phyloP scores from a whole-genome alignment of 106 monocot species.

The Apostasia ramifera region DNA sequence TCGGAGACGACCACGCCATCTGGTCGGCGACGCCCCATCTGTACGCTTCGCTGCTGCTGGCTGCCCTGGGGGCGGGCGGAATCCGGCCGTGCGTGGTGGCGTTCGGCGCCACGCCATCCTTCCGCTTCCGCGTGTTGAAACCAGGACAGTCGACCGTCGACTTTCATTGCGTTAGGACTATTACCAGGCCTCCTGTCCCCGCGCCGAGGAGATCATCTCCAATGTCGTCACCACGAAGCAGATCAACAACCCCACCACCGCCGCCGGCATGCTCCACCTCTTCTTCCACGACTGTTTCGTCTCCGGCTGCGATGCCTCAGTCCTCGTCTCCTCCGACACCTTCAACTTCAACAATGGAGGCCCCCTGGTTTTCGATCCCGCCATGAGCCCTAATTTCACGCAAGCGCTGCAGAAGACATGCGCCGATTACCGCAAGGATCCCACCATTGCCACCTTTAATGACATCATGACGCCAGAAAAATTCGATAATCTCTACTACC shows the following conservation, averaged over 20 bases:
- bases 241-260: conserved; percentile 15
- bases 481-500: conserved; percentile 38
- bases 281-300: conserved; percentile 55
- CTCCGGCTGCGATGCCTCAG: conserved; percentile 35
- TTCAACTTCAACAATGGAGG: conserved; percentile 11
- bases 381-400: conserved; percentile 21
- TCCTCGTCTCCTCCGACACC: conserved; percentile 29
- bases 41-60: too few relatives aligned
- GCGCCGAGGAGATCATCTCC: not conserved
- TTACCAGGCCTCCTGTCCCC: too few relatives aligned
- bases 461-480: conserved; percentile 3
- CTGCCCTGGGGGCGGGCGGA: too few relatives aligned
- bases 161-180: too few relatives aligned
- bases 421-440: conserved; percentile 11
- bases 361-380: conserved; percentile 11
- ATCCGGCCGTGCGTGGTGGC: too few relatives aligned
- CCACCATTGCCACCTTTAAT: conserved; percentile 29
- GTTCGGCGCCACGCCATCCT: too few relatives aligned
- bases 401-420: conserved; percentile 24
- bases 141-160: too few relatives aligned
- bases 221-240: conserved; percentile 12
- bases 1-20: too few relatives aligned
- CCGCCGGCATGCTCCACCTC: conserved; percentile 24
- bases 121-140: too few relatives aligned
- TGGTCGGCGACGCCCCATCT: too few relatives aligned